Evolutionary conservation across 2,329 filamentous ascomycete species (phyloP).

Genomic region (Colletotrichum sp.): DNA sequence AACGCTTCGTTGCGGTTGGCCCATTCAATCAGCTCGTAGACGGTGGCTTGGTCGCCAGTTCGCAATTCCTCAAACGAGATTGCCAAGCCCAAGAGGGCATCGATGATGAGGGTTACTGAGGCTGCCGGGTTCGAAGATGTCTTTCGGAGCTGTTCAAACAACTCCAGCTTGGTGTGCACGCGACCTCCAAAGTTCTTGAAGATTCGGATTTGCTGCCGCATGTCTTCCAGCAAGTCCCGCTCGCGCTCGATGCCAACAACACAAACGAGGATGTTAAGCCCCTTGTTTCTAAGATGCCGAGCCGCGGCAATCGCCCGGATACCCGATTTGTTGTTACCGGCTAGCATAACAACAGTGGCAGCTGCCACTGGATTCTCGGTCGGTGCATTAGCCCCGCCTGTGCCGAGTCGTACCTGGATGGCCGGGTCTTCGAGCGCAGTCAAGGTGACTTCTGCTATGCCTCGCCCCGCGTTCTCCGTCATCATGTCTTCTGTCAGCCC

Average conservation of each 20-base stretch:
- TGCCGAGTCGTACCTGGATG: conserved; percentile 59
- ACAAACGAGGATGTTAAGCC: conserved; percentile 80
- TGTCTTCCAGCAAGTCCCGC: conserved; percentile 78
- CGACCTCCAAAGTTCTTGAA: conserved; percentile 84
- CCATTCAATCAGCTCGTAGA: conserved; percentile 92
- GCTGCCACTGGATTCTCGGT: conserved; percentile 28
- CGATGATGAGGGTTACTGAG: conserved; percentile 81
- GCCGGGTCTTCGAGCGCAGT: conserved; percentile 69
- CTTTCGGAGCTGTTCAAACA: conserved; percentile 65
- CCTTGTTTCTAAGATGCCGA: conserved; percentile 85
- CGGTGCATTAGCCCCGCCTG: conserved; percentile 33
- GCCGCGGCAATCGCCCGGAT: conserved; percentile 84
- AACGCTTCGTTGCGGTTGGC: conserved; percentile 86
- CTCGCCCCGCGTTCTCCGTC: conserved; percentile 87
- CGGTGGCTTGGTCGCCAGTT: conserved; percentile 80
- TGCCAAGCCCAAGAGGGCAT: conserved; percentile 86
- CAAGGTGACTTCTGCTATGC: conserved; percentile 84
- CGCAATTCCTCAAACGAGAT: conserved; percentile 88
- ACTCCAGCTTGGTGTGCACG: conserved; percentile 65
- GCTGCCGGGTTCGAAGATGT: conserved; percentile 31
- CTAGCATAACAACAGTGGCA: conserved; percentile 73
- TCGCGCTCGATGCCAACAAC: conserved; percentile 86
- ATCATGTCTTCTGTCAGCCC: conserved; percentile 90
- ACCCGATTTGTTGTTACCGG: conserved; percentile 92
- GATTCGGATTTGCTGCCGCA: conserved; percentile 81